These are phyloP conservation scores for Microcos paniculata DNA, from an alignment of 345 rosid genomes.

Conservation along the genomic window DNA sequence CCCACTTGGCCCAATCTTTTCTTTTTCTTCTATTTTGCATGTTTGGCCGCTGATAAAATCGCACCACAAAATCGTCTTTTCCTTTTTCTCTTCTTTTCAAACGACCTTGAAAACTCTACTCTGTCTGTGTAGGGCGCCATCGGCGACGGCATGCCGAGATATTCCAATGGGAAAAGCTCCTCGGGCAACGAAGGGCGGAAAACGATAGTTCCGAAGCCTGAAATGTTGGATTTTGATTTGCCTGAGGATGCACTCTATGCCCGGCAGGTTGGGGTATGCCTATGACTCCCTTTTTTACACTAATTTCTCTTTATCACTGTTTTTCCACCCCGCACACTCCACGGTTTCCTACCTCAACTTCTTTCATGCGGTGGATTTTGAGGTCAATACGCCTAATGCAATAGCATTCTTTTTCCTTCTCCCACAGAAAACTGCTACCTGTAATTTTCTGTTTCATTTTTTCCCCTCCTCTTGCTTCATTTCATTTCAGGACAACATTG, in stretches of 20 bases:
- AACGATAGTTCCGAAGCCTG: slow-evolving; percentile 52
- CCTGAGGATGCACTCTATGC: slow-evolving; percentile 39
- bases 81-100: too few species aligned
- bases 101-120: background rate
- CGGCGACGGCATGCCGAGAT: background rate
- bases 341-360: background rate
- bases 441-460: background rate
- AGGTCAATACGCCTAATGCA: too few species aligned
- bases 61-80: too few species aligned
- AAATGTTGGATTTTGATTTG: slow-evolving; percentile 54
- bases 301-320: background rate
- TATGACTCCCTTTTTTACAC: background rate
- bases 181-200: slow-evolving; percentile 25
- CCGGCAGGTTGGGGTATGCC: slow-evolving; percentile 44
- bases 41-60: too few species aligned
- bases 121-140: background rate
- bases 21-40: too few species aligned
- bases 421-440: background rate
- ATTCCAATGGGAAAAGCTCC: slow-evolving; percentile 28
- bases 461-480: background rate
- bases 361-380: background rate
- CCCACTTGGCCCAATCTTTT: too few species aligned
- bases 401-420: background rate
- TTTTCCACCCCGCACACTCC: too few species aligned
- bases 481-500: slow-evolving; percentile 54